Evolutionary conservation across 345 rosid species (phyloP).

Genomic region (Eucalyptus coolabah): DNA sequence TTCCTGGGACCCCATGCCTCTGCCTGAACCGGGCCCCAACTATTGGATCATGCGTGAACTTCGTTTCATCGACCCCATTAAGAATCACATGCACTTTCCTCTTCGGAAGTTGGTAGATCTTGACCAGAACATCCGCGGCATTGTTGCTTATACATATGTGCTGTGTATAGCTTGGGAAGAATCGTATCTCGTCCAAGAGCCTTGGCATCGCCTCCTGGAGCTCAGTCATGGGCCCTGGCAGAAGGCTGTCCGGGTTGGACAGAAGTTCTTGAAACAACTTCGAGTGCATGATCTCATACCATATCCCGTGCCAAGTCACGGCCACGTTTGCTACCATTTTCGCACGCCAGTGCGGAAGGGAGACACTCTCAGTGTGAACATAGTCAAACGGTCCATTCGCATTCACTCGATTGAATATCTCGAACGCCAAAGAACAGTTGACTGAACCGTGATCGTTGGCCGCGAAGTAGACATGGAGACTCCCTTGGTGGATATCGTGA

Average conservation of each 20-base stretch:
- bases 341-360: constrained; percentile 54
- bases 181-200: constrained; percentile 43
- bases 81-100: constrained; percentile 57
- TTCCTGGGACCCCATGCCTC: constrained; percentile 24
- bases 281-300: constrained; percentile 75
- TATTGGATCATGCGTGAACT: constrained; percentile 22
- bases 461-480: constrained; percentile 46
- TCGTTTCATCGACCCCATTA: constrained; percentile 57
- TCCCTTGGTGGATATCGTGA: constrained; percentile 23
- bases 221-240: constrained; percentile 8
- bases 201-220: constrained; percentile 55
- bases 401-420: constrained; percentile 37
- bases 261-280: constrained; percentile 52
- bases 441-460: constrained; percentile 53
- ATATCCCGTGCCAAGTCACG: constrained; percentile 74
- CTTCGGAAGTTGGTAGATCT: constrained; percentile 44
- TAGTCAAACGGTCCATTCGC: constrained; percentile 25
- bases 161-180: constrained; percentile 49
- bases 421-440: constrained; percentile 36
- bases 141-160: constrained; percentile 62
- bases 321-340: constrained; percentile 37
- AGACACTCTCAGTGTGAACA: constrained; percentile 68
- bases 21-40: constrained; percentile 24
- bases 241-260: constrained; percentile 3
- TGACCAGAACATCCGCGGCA: constrained; percentile 42